Percentiles rank a stretch among this genome's conserved stretches.
phyloP scores from a whole-genome alignment of 192 early-diverging fungal species.

The Linderina pennispora region DNA sequence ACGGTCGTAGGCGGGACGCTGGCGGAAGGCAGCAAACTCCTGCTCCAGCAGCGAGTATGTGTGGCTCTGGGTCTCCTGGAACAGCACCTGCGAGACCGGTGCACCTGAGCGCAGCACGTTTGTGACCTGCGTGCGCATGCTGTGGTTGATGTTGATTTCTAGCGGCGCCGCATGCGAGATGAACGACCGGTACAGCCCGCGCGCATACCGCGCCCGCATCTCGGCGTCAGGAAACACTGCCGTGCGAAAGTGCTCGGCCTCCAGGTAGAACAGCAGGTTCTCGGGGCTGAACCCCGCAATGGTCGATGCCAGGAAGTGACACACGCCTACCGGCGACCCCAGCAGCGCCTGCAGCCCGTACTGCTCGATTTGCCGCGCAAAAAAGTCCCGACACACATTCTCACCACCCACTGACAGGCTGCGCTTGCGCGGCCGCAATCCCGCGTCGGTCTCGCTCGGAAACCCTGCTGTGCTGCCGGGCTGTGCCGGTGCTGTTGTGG shows the following conservation, averaged over 20 bases:
- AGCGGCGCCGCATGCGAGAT: slow-evolving; percentile 35
- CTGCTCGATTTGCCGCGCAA: slow-evolving; percentile 41
- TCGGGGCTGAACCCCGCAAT: slow-evolving; percentile 32
- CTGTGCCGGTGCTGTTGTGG: too few species aligned
- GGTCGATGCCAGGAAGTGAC: slow-evolving; percentile 39
- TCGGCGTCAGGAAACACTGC: slow-evolving; percentile 14
- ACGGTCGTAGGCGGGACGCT: slow-evolving; percentile 28
- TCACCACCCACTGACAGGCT: slow-evolving; percentile 47
- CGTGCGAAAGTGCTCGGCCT: slow-evolving; percentile 38
- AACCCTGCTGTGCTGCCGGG: too few species aligned
- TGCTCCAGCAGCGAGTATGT: slow-evolving; percentile 29
- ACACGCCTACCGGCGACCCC: slow-evolving; percentile 35
- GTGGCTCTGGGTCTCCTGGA: slow-evolving; percentile 37
- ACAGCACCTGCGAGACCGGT: slow-evolving; percentile 12
- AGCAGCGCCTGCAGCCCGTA: slow-evolving; percentile 42
- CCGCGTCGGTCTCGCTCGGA: background rate
- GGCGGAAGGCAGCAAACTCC: slow-evolving; percentile 36
- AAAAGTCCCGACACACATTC: slow-evolving; percentile 28
- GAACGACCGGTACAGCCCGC: slow-evolving; percentile 43
- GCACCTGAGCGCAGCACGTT: slow-evolving; percentile 12
- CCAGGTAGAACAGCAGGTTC: slow-evolving; percentile 35
- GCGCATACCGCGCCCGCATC: slow-evolving; percentile 38
- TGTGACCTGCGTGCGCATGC: slow-evolving; percentile 23
- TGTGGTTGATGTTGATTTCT: slow-evolving; percentile 44
- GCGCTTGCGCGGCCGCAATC: slow-evolving; percentile 40